Percentiles rank a stretch among this genome's conserved stretches.
Conservation (phyloP, 2,329 filamentous ascomycete genomes). For the Fusarium sp. region DNA sequence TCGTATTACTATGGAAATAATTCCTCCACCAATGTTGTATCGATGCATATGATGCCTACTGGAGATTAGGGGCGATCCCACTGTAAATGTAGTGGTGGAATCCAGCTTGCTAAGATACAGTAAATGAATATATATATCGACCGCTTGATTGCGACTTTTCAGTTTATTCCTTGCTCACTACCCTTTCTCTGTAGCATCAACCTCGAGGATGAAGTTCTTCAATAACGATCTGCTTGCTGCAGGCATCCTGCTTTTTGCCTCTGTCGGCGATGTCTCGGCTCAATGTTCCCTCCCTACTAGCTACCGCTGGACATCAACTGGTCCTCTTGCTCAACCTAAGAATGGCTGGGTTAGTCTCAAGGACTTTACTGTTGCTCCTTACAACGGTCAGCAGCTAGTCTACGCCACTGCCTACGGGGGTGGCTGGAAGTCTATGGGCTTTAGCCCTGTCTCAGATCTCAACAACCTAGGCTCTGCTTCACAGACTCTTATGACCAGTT, state of each 20-base stretch:
- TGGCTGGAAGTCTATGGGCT: slow-evolving; percentile 69
- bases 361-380: slow-evolving; percentile 68
- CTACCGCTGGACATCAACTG: slow-evolving; percentile 27
- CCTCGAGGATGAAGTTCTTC: background rate
- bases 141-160: background rate
- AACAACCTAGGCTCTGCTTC: slow-evolving; percentile 61
- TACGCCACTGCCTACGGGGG: slow-evolving; percentile 64
- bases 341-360: slow-evolving; percentile 58
- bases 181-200: background rate
- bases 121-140: background rate
- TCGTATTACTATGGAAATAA: background rate
- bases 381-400: slow-evolving; percentile 70
- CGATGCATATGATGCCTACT: background rate
- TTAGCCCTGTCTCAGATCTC: slow-evolving; percentile 67
- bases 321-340: slow-evolving; percentile 14
- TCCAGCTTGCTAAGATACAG: background rate
- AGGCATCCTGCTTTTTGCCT: background rate
- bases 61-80: background rate
- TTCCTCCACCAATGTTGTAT: background rate
- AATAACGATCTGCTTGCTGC: background rate
- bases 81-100: background rate
- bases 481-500: slow-evolving; percentile 63
- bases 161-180: background rate
- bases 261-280: background rate
- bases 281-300: slow-evolving; percentile 26